Base-by-base conservation (phyloP, 305 asterid genomes). In the Petunia hybrid region DNA sequence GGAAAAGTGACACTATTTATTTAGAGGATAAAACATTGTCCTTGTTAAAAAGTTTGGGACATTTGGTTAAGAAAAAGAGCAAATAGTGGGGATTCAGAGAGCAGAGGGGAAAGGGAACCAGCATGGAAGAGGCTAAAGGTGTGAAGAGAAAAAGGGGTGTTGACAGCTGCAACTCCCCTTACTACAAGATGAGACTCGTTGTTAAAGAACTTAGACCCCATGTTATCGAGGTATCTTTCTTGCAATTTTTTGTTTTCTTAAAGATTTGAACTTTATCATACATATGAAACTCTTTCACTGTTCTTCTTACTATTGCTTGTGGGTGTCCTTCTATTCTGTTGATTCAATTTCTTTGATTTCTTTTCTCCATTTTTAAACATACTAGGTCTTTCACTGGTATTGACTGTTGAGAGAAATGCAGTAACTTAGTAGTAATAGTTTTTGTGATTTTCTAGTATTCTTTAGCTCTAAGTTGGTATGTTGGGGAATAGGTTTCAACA, bases 121-220 rank as follows among this genome's bases (percentile, higher is more conserved):
- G 83, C 80, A 88, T 91, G 95, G 89, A 83, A 60, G 93, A 78
- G 51, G 14, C 84, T n/a, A 87, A 78, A 78, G 65, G 61, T 65
- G 75, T 76, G 74, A 85, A 85, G 90, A 89, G 89, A 74, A 92
- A 92, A 82, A 92, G 97, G 81, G 86, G 91, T 71, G 88, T 88
- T 51, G 91, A 91, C 12, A 83, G 5, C 80, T 16, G 83, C 81
- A 45, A 90, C 51, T 82, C 95, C 56, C 92, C 93, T 39, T 86
- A 87, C 84, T 90, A 80, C 94, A 92, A 93, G 87, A 90, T 94
- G 89, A 91, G 94, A 22, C 83, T 85, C 46, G 75, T 85, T 84
- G 81, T 94, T 79, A 90, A 82, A 86, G 95, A 94, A 71, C 95
- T 94, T 83, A 94, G 97, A 9, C 98, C 98, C 43, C 91, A 87